Evolutionary conservation across 1,284 basidiomycete species (phyloP).

Genomic region (Microbotryum saponariae): DNA sequence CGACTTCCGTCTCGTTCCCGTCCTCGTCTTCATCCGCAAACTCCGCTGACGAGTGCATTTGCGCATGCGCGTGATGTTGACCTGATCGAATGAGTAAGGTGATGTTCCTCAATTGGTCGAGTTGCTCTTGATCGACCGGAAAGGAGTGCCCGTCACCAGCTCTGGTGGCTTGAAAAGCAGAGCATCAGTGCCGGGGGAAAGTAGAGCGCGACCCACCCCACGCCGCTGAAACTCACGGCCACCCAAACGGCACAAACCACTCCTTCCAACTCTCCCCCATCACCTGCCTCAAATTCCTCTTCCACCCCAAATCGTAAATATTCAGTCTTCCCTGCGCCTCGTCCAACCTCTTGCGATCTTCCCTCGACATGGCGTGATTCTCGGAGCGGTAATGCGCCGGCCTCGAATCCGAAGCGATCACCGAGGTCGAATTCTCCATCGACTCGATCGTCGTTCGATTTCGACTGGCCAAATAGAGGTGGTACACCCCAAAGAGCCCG

Average conservation of each 20-base stretch:
- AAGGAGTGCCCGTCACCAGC: constrained; percentile 22
- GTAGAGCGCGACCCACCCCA: background rate
- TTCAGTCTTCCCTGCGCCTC: constrained; percentile 4
- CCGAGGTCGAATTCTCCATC: constrained; percentile 37
- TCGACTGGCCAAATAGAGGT: constrained; percentile 37
- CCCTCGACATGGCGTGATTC: background rate
- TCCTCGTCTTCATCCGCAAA: no score
- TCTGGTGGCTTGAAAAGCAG: background rate
- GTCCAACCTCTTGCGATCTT: background rate
- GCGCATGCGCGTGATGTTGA: no score
- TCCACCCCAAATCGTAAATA: constrained; percentile 22
- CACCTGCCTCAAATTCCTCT: constrained; percentile 13
- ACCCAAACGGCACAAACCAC: constrained; percentile 20
- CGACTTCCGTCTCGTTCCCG: no score
- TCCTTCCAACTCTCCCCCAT: constrained; percentile 15
- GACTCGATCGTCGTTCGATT: constrained; percentile 43
- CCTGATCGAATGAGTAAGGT: background rate
- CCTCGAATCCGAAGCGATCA: background rate
- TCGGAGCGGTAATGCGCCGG: background rate
- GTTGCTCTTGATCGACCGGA: constrained; percentile 14
- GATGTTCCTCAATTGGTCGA: constrained; percentile 7
- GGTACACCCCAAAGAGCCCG: constrained; percentile 26
- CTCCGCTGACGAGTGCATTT: no score
- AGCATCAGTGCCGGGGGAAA: background rate
- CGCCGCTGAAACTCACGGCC: constrained; percentile 15